These are phyloP conservation scores for Logfia minima DNA, from an alignment of 129 eudicot species.

Conservation along the genomic window DNA sequence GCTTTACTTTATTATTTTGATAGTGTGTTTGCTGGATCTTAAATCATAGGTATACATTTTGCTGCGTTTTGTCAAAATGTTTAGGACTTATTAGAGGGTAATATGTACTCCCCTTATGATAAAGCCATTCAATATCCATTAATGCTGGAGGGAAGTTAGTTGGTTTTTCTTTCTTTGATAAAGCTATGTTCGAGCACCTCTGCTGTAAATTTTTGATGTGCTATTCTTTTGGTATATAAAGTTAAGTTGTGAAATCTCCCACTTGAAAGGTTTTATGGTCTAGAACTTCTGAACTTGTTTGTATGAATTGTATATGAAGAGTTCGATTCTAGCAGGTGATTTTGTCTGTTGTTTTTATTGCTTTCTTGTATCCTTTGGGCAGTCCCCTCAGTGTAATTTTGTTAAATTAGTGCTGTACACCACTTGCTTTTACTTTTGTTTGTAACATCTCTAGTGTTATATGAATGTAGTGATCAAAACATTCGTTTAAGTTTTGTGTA, in stretches of 20 bases:
- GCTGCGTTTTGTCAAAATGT: neutral
- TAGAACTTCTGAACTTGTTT: neutral
- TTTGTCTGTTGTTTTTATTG: neutral
- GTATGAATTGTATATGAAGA: neutral
- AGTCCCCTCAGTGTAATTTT: neutral
- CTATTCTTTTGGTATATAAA: neutral
- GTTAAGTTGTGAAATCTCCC: neutral
- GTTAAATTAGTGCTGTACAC: neutral
- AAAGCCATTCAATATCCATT: neutral
- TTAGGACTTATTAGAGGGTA: neutral
- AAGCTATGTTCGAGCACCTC: neutral
- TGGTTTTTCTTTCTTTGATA: neutral
- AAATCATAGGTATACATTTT: neutral
- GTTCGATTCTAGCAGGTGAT: neutral
- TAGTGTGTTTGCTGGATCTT: constrained; percentile 2
- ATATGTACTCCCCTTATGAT: neutral
- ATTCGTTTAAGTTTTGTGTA: neutral
- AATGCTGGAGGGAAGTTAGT: neutral
- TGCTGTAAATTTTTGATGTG: neutral
- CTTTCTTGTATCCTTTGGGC: neutral
- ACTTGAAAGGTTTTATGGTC: neutral
- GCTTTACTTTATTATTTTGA: neutral
- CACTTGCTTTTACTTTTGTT: constrained; percentile 12
- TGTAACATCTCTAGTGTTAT: constrained; percentile 9
- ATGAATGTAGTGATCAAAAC: neutral